Percentiles rank a stretch among this genome's conserved stretches.
Evolutionary conservation across 768 basidiomycete genomes (phyloP).

Genomic region (Hebeloma cylindrosporum): DNA sequence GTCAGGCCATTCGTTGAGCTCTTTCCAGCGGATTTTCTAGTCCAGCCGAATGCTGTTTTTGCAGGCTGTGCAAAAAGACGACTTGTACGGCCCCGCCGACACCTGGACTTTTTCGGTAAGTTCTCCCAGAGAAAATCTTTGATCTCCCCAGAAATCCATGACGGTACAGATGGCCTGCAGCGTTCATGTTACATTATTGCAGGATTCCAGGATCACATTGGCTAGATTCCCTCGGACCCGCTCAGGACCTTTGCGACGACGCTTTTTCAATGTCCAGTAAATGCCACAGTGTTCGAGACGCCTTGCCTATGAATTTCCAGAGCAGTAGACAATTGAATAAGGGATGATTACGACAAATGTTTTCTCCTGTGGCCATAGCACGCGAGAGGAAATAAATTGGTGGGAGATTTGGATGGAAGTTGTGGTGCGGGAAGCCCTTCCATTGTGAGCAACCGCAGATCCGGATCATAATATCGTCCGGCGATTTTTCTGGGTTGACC

Average conservation of each 20-base stretch:
- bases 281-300: constrained; percentile 26
- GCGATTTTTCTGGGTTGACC: no score
- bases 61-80: constrained; percentile 25
- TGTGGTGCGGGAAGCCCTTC: no score
- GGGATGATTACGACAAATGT: no score
- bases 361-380: neutral
- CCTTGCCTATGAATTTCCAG: constrained; percentile 14
- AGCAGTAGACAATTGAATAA: neutral
- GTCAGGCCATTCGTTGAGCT: constrained; percentile 27
- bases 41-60: constrained; percentile 25
- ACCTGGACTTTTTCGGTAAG: constrained; percentile 20
- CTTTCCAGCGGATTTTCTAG: constrained; percentile 23
- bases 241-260: constrained; percentile 31
- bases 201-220: constrained; percentile 25
- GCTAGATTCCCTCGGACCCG: constrained; percentile 25
- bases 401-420: no score
- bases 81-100: constrained; percentile 25
- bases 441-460: no score
- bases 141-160: neutral
- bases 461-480: no score
- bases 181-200: constrained; percentile 22
- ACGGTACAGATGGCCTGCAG: constrained; percentile 9
- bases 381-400: no score
- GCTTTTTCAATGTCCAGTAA: constrained; percentile 24
- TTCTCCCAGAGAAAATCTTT: neutral